phyloP scores from a whole-genome alignment of 768 basidiomycete genomes.

The Epithele typhae region DNA sequence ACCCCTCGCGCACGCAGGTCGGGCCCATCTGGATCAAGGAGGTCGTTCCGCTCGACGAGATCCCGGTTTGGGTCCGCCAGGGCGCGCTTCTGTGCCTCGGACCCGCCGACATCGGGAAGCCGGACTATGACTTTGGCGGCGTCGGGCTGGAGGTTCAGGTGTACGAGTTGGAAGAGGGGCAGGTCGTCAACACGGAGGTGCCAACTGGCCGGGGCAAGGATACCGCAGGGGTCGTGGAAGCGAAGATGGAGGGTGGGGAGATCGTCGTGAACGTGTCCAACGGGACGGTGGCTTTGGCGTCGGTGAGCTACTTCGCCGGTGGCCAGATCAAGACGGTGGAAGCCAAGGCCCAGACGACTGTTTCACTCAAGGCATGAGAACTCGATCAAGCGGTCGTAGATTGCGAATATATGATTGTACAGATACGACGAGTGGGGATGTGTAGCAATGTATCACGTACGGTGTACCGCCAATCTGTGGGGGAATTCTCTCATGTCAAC shows the following conservation, averaged over 20 bases:
- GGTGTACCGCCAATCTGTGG: no score
- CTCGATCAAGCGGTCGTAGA: no score
- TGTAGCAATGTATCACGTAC: no score
- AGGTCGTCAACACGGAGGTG: constrained; percentile 34
- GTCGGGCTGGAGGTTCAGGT: constrained; percentile 44
- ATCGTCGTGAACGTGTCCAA: constrained; percentile 17
- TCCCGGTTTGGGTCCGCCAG: constrained; percentile 65
- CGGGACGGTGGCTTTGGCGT: constrained; percentile 11
- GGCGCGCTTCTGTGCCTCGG: constrained; percentile 58
- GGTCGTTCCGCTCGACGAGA: constrained; percentile 54
- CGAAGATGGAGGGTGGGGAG: constrained; percentile 28
- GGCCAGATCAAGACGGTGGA: constrained; percentile 3
- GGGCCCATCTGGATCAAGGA: constrained; percentile 65
- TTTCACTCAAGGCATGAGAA: constrained; percentile 13
- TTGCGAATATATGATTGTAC: constrained; percentile 1
- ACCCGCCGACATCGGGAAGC: constrained; percentile 42
- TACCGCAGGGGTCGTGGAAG: constrained; percentile 40
- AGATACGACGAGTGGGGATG: no score
- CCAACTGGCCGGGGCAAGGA: constrained; percentile 38
- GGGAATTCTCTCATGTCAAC: no score
- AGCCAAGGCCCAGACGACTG: constrained; percentile 4
- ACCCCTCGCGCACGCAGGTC: constrained; percentile 45
- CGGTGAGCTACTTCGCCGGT: constrained; percentile 10
- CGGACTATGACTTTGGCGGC: constrained; percentile 57
- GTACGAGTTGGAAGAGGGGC: constrained; percentile 48